phyloP scores from a whole-genome alignment of 2,329 filamentous ascomycete species.

The Madurella fahalii region DNA sequence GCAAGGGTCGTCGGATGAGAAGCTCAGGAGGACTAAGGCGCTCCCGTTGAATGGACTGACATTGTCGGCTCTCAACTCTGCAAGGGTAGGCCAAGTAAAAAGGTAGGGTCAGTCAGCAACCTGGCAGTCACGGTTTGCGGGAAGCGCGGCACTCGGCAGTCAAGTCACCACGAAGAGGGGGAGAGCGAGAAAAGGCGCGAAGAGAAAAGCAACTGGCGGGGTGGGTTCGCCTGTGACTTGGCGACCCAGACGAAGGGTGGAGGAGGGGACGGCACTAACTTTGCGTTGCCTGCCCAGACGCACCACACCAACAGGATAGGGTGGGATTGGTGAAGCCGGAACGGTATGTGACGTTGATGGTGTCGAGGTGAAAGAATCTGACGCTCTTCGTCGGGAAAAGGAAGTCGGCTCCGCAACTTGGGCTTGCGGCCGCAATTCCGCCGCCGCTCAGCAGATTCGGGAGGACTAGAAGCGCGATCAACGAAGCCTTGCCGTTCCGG shows the following conservation, averaged over 20 bases:
- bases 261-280: conserved; percentile 23
- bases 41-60: conserved; percentile 21
- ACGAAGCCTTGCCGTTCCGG: conserved; percentile 16
- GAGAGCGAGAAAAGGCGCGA: background rate
- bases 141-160: background rate
- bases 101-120: conserved; percentile 19
- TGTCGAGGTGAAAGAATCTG: conserved; percentile 22
- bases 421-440: conserved; percentile 2
- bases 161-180: background rate
- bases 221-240: conserved; percentile 4
- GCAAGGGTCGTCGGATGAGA: conserved; percentile 24
- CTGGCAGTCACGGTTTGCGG: conserved; percentile 1
- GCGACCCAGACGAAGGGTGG: background rate
- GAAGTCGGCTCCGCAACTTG: conserved; percentile 19
- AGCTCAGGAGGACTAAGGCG: conserved; percentile 19
- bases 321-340: conserved; percentile 21
- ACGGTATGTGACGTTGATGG: conserved; percentile 25
- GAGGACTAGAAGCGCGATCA: conserved; percentile 12
- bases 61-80: conserved; percentile 22
- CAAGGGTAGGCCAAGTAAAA: conserved; percentile 3
- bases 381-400: conserved; percentile 14
- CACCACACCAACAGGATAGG: conserved; percentile 25
- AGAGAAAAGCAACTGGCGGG: background rate
- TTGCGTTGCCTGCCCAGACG: conserved; percentile 13
- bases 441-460: conserved; percentile 15